Percentiles rank a stretch among this genome's conserved stretches.
Evolutionary conservation across 768 basidiomycete species (phyloP).

Genomic region (Austroboletus eburneus): DNA sequence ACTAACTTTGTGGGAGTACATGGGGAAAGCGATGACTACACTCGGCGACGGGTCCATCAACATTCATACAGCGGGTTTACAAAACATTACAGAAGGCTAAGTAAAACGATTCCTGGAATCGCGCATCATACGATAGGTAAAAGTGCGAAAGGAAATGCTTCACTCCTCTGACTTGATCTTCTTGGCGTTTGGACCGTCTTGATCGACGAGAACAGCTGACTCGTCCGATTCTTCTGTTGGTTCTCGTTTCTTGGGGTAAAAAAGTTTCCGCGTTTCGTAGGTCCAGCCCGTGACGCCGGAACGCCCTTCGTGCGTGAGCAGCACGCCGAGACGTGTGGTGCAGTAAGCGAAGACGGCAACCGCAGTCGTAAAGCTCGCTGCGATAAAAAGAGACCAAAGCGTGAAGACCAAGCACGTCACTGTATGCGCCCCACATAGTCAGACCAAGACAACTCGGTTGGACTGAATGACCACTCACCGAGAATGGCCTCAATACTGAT

Average conservation of each 20-base stretch:
- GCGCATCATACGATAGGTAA: not conserved
- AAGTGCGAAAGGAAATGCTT: not conserved
- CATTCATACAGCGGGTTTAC: slow-evolving; percentile 9
- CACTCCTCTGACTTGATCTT: slow-evolving; percentile 23
- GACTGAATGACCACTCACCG: slow-evolving; percentile 15
- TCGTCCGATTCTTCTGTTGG: slow-evolving; percentile 22
- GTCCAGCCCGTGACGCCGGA: slow-evolving; percentile 31
- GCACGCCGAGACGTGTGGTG: slow-evolving; percentile 30
- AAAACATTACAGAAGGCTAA: slow-evolving; percentile 1
- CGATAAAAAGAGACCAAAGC: slow-evolving; percentile 31
- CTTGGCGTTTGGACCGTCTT: slow-evolving; percentile 14
- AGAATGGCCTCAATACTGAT: slow-evolving; percentile 28
- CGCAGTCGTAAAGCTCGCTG: slow-evolving; percentile 33
- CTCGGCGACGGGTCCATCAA: slow-evolving; percentile 7
- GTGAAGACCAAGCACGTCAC: slow-evolving; percentile 33
- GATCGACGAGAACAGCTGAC: slow-evolving; percentile 22
- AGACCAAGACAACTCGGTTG: not conserved
- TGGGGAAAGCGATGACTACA: not conserved
- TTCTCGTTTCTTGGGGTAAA: slow-evolving; percentile 17
- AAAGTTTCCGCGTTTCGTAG: slow-evolving; percentile 22
- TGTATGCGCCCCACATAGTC: slow-evolving; percentile 12
- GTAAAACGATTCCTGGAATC: no score
- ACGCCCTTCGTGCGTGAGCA: slow-evolving; percentile 33
- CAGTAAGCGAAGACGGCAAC: slow-evolving; percentile 30
- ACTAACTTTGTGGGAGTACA: not conserved